Evolutionary conservation across 2,329 filamentous ascomycete genomes (phyloP).

Genomic region (Penicillium nordicum): DNA sequence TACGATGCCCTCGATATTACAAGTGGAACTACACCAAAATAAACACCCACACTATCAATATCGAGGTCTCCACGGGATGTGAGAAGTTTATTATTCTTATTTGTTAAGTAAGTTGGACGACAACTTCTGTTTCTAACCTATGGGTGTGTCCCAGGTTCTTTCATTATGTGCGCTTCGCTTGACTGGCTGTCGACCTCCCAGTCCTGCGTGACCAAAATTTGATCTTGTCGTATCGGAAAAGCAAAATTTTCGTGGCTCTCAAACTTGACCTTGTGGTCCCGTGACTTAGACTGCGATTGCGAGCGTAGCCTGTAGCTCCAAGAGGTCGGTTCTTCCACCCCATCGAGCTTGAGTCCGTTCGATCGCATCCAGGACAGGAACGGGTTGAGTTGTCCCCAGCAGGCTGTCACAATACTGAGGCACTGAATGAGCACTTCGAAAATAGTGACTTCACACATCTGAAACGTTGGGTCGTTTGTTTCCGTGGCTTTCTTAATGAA

Average conservation of each 20-base stretch:
- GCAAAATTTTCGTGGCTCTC: background rate
- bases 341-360: constrained; percentile 12
- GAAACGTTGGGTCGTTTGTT: constrained; percentile 16
- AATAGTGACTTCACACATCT: constrained; percentile 20
- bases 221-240: background rate
- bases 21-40: background rate
- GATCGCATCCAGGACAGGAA: constrained; percentile 17
- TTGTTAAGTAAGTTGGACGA: background rate
- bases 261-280: background rate
- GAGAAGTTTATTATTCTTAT: background rate
- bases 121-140: background rate
- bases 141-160: background rate
- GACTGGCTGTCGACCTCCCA: constrained; percentile 15
- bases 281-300: background rate
- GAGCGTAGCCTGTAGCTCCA: constrained; percentile 4
- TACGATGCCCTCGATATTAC: background rate
- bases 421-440: constrained; percentile 20
- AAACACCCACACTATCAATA: background rate
- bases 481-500: constrained; percentile 8
- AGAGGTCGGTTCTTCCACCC: constrained; percentile 9
- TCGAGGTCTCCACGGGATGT: background rate
- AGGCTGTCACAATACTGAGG: constrained; percentile 26
- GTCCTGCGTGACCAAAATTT: constrained; percentile 11
- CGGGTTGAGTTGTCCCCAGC: constrained; percentile 21
- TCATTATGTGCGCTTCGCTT: constrained; percentile 9